Evolutionary conservation across 306 rosid species (phyloP), one percentile per base, ranked within the genome.

Genomic region (Elaeagnus macrophylla): DNA sequence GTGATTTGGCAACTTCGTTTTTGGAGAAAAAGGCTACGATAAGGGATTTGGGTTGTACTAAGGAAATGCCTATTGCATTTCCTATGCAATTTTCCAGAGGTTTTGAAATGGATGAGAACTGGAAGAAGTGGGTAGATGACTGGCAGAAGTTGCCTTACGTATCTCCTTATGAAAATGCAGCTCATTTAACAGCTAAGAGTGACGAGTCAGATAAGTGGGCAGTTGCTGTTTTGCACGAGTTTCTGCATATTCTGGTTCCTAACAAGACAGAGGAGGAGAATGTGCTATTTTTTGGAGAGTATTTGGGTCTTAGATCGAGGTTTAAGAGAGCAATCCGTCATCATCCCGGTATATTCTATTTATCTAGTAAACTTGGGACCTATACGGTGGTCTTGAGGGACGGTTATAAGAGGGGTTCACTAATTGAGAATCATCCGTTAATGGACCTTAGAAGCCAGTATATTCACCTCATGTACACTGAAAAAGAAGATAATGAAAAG

Each of bases 131-230:
- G 94, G 70, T 75, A 66, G 80, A 61, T 64, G 86, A 79, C 15
- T 90, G 94, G 94, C 83, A 86, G 72, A 81, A 62, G 59, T 52
- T 90, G 75, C 84, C 88, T 20, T 90, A 86, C 64, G 67, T 77
- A 36, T 81, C 95, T 25, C 97, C 95, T 0, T 86, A 86, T 53
- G 95, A 83, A 41, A 73, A 86, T 74, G 83, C 79, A 1, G 66
- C 73, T 43, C 77, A 81, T 72, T 75, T 90, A 39, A 15, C 51
- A 6, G 57, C 81, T 0, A 68, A 74, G 12, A 74, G 84, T 12
- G 94, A 90, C 7, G 94, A 90, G 41, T 79, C 90, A 1, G 94
- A 86, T 53, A 77, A 73, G 67, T 90, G 84, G 94, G 69, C 66
- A 1, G 95, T 77, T 7, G 81, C 86, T 5, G 81, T 90, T 62